Percentiles rank a stretch among this genome's conserved stretches.
Conservation (phyloP, 345 rosid species). For the Alliaria petiolata region DNA sequence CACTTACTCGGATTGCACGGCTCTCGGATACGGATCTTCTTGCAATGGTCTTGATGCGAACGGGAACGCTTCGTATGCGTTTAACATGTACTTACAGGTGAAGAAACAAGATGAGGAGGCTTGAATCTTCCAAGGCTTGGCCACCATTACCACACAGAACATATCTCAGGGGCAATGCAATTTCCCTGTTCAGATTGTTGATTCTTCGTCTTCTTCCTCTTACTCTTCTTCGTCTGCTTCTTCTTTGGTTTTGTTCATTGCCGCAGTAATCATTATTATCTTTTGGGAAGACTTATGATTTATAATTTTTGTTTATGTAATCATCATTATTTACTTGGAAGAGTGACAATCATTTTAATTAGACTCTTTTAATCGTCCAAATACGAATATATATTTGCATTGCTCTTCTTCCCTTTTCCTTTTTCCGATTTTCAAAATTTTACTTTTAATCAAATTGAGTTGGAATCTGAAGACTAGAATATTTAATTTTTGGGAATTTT, state of each 20-base stretch:
- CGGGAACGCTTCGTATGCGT: constrained; percentile 66
- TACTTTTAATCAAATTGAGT: too few species aligned
- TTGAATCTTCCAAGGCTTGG: constrained; percentile 64
- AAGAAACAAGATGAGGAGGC: constrained; percentile 54
- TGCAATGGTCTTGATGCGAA: constrained; percentile 54
- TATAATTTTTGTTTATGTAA: neutral
- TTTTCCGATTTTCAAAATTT: neutral
- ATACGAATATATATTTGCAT: too few species aligned
- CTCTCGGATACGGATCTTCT: constrained; percentile 56
- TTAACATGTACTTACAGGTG: constrained; percentile 66
- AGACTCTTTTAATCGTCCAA: too few species aligned
- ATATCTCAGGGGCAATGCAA: constrained; percentile 65
- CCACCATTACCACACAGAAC: constrained; percentile 43
- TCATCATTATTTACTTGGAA: neutral
- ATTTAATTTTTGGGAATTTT: too few species aligned
- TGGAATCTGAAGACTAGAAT: too few species aligned
- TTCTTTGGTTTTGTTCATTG: constrained; percentile 10
- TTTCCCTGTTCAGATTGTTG: constrained; percentile 57
- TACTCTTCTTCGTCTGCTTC: neutral
- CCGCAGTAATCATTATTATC: too few species aligned
- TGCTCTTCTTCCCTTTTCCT: too few species aligned
- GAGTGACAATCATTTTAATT: neutral
- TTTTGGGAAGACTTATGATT: too few species aligned
- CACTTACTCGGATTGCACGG: constrained; percentile 51
- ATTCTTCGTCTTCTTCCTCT: constrained; percentile 21